These are phyloP conservation scores for Taphrina flavorubra DNA, from an alignment of 1,139 yeast species.

Conservation along the genomic window DNA sequence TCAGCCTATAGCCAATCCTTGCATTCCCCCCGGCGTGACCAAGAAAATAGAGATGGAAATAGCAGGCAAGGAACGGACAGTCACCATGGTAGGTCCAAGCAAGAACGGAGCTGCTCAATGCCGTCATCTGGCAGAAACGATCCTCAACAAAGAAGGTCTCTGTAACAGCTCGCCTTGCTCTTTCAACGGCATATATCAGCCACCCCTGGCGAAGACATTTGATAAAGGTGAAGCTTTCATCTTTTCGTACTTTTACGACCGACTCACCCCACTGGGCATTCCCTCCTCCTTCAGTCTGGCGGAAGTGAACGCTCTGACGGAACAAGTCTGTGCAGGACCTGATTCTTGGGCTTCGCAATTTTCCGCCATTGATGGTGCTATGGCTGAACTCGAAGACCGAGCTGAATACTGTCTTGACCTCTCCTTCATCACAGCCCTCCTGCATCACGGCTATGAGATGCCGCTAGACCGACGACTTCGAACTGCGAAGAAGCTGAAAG, in stretches of 20 bases:
- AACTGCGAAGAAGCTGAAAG: conserved; percentile 86
- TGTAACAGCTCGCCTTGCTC: conserved; percentile 85
- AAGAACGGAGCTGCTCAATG: conserved; percentile 75
- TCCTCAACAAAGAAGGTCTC: conserved; percentile 78
- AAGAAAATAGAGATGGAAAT: conserved; percentile 52
- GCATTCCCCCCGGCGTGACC: conserved; percentile 76
- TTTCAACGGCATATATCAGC: conserved; percentile 96
- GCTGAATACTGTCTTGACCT: conserved; percentile 95
- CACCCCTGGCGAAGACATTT: conserved; percentile 80
- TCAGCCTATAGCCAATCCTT: conserved; percentile 67
- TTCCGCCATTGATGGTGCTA: conserved; percentile 63
- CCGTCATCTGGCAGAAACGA: conserved; percentile 77
- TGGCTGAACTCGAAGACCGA: conserved; percentile 69
- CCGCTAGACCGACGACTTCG: conserved; percentile 86
- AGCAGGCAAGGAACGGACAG: conserved; percentile 51
- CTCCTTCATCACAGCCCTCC: conserved; percentile 82
- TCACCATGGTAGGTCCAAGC: conserved; percentile 76
- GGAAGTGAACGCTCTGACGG: conserved; percentile 81
- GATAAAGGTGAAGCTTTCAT: conserved; percentile 76
- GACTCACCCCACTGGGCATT: conserved; percentile 92
- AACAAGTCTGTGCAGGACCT: conserved; percentile 83
- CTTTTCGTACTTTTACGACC: conserved; percentile 92
- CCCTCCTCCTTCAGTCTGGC: conserved; percentile 84
- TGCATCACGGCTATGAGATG: conserved; percentile 94
- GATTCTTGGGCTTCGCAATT: conserved; percentile 67